phyloP scores from a whole-genome alignment of 2,329 filamentous ascomycete species.

The Orbilia quercus region DNA sequence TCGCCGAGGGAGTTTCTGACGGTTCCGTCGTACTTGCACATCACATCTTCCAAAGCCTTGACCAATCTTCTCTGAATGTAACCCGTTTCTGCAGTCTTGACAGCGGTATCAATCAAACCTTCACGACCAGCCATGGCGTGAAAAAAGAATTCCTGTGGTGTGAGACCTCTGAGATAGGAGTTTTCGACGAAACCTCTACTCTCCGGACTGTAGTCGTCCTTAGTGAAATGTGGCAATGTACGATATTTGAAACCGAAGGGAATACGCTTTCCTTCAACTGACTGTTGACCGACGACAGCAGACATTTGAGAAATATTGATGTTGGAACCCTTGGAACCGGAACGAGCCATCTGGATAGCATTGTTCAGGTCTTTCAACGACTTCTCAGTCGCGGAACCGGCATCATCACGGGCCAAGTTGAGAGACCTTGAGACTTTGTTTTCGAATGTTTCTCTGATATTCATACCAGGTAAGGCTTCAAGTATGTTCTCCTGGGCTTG shows the following conservation, averaged over 20 bases:
- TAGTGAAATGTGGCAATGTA: conserved; percentile 96
- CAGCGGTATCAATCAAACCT: conserved; percentile 98
- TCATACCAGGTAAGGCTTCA: conserved; percentile 97
- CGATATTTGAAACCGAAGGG: conserved; percentile 99
- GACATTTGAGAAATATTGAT: conserved; percentile 99
- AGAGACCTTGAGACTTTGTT: conserved; percentile 93
- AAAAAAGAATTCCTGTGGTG: conserved; percentile 98
- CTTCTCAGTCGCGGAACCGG: conserved; percentile 89
- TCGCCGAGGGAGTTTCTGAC: conserved; percentile 97
- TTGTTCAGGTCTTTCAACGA: conserved; percentile 97
- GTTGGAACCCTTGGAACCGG: conserved; percentile 96
- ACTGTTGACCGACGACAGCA: conserved; percentile 95
- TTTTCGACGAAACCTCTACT: conserved; percentile 98
- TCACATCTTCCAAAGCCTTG: conserved; percentile 97
- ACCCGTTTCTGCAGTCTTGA: conserved; percentile 98
- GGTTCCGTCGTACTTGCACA: conserved; percentile 96
- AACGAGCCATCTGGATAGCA: conserved; percentile 93
- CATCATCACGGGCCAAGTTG: conserved; percentile 95
- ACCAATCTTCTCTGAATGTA: conserved; percentile 99
- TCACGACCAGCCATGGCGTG: conserved; percentile 99
- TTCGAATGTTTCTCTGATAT: conserved; percentile 97
- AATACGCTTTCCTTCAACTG: conserved; percentile 98
- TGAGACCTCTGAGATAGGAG: conserved; percentile 94
- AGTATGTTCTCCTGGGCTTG: conserved; percentile 86
- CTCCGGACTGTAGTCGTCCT: conserved; percentile 98